Percentiles rank a stretch among this genome's conserved stretches.
Conservation (phyloP, 1,139 yeast genomes). For the Citeromyces hawaiiensis region DNA sequence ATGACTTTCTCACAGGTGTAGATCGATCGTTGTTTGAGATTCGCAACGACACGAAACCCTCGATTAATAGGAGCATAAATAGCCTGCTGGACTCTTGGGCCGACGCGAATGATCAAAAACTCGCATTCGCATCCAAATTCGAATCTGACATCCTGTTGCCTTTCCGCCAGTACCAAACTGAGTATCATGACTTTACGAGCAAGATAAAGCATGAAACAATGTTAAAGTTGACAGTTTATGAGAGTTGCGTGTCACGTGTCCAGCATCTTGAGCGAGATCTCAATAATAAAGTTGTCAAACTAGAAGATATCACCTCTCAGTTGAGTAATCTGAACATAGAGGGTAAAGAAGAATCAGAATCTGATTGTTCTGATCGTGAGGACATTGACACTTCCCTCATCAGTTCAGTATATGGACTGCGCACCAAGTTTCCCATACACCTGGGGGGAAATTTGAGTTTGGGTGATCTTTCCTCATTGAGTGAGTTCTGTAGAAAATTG, state of each 20-base stretch:
- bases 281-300: not conserved
- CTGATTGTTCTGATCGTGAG: not conserved
- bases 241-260: not conserved
- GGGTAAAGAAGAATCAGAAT: not conserved
- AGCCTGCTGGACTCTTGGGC: constrained; percentile 3
- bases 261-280: constrained; percentile 2
- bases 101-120: constrained; percentile 3
- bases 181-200: constrained; percentile 3
- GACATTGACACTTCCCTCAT: not conserved
- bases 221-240: not conserved
- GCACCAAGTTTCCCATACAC: not conserved
- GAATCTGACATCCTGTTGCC: constrained; percentile 5
- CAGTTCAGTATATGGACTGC: not conserved
- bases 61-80: constrained; percentile 1
- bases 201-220: constrained; percentile 1
- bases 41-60: not conserved
- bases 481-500: not conserved
- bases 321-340: constrained; percentile 2
- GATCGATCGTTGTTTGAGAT: constrained; percentile 2
- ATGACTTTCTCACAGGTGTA: constrained; percentile 3
- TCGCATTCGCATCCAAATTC: constrained; percentile 6
- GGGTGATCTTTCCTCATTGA: not conserved
- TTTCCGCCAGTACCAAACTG: constrained; percentile 1
- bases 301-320: not conserved
- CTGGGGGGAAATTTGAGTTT: not conserved